Percentiles rank a stretch among this genome's conserved stretches.
These are phyloP conservation scores for Brassica hybrid DNA, from an alignment of 441 rosid genomes.

Conservation along the genomic window DNA sequence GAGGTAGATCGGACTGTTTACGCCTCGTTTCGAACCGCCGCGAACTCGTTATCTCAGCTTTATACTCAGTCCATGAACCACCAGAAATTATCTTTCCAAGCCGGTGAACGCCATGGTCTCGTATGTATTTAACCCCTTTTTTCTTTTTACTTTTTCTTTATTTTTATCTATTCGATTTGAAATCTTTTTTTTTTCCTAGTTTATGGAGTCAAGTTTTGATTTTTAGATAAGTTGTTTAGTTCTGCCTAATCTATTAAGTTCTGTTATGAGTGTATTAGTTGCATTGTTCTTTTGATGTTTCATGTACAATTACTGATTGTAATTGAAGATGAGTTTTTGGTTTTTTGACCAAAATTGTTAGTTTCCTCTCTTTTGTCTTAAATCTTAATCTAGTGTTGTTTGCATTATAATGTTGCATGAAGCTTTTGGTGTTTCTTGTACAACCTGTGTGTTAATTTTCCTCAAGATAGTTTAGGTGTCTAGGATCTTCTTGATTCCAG, in stretches of 20 bases:
- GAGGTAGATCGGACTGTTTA: slow-evolving; percentile 97
- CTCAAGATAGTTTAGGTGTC: neutral
- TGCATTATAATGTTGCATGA: neutral
- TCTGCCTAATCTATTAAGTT: neutral
- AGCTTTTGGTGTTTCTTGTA: neutral
- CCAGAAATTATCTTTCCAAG: slow-evolving; percentile 82
- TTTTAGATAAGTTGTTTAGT: no score
- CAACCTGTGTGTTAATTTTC: neutral
- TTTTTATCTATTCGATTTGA: no score
- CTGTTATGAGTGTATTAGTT: neutral
- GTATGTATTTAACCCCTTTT: slow-evolving; percentile 38
- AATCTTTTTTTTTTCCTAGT: no score
- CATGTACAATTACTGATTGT: neutral
- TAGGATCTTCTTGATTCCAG: no score
- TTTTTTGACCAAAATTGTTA: neutral
- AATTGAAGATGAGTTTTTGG: neutral
- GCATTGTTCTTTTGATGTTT: neutral
- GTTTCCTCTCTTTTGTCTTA: neutral
- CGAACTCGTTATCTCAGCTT: slow-evolving; percentile 88
- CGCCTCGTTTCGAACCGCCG: slow-evolving; percentile 82
- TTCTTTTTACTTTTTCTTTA: no score
- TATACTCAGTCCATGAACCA: slow-evolving; percentile 92
- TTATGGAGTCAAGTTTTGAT: no score
- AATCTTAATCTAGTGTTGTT: neutral
- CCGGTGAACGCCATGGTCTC: slow-evolving; percentile 91